Conservation (phyloP, 164 flowering plant species). For the Aristolochia californica region DNA sequence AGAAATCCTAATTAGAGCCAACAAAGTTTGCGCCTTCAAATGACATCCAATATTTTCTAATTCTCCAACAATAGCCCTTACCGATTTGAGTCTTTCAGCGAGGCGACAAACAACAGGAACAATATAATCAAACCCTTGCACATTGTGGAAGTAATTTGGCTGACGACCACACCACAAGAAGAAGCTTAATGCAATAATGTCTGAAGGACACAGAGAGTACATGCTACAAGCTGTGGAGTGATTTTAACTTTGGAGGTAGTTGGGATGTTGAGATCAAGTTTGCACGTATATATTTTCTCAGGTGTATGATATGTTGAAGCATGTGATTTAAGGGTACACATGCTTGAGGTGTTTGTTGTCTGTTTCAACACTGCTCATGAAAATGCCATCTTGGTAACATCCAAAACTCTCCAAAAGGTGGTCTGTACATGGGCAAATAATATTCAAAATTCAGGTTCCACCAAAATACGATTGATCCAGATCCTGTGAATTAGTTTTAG, state of each 20-base stretch:
- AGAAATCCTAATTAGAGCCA: conserved; percentile 46
- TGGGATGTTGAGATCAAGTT: conserved; percentile 1
- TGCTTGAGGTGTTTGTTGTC: background rate
- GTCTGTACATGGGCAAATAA: background rate
- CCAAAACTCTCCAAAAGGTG: background rate
- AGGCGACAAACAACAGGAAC: conserved; percentile 29
- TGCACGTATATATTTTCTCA: too few relatives aligned
- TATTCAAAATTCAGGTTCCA: too few relatives aligned
- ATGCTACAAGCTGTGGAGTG: conserved; percentile 25
- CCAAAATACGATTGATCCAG: too few relatives aligned
- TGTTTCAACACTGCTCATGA: background rate
- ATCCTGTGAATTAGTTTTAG: too few relatives aligned
- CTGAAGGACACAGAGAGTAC: conserved; percentile 41
- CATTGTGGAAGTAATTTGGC: conserved; percentile 36
- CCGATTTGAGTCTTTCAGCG: conserved; percentile 14
- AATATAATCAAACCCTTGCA: conserved; percentile 25
- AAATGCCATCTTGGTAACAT: conserved; percentile 9
- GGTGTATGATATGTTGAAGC: background rate
- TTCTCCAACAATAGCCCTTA: conserved; percentile 28
- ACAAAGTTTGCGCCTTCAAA: conserved; percentile 35
- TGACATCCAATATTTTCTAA: conserved; percentile 35
- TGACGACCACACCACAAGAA: conserved; percentile 60
- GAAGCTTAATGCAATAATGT: conserved; percentile 40
- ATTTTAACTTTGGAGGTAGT: conserved; percentile 6
- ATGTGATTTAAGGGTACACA: background rate